A percentile compares a stretch with the other conserved stretches of the same genome.
phyloP scores from a whole-genome alignment of 2,329 filamentous ascomycete species.

The Fusarium concolor region DNA sequence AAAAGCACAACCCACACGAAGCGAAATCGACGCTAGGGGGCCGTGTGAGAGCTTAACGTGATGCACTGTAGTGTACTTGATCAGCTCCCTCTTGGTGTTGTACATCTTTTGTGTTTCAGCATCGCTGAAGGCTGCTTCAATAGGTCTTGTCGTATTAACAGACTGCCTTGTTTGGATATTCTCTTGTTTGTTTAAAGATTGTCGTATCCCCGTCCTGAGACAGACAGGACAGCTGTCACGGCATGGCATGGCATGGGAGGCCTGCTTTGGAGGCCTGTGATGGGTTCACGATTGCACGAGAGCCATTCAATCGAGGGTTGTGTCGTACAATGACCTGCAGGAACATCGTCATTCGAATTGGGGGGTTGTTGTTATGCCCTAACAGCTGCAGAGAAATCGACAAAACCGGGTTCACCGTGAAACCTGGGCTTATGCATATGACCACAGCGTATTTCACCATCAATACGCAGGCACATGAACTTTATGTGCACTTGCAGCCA shows the following conservation, averaged over 20 bases:
- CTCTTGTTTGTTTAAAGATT: slow-evolving; percentile 5
- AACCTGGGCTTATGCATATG: slow-evolving; percentile 3
- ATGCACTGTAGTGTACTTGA: slow-evolving; percentile 33
- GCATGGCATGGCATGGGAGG: neutral
- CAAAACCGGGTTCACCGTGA: slow-evolving; percentile 8
- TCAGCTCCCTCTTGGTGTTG: neutral
- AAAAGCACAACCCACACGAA: slow-evolving; percentile 20
- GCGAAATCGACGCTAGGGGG: slow-evolving; percentile 38
- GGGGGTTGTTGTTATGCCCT: neutral
- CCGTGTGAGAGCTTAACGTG: slow-evolving; percentile 25
- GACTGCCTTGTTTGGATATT: slow-evolving; percentile 21
- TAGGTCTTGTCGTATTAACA: slow-evolving; percentile 17
- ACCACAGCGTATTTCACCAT: slow-evolving; percentile 5
- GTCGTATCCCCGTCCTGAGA: slow-evolving; percentile 23
- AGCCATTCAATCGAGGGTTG: slow-evolving; percentile 11
- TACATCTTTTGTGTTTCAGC: slow-evolving; percentile 30
- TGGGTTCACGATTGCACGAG: slow-evolving; percentile 3
- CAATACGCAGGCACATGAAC: slow-evolving; percentile 11
- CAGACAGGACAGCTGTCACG: slow-evolving; percentile 5
- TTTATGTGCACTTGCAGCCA: slow-evolving; percentile 23
- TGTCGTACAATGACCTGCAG: slow-evolving; percentile 27
- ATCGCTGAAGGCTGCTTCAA: slow-evolving; percentile 25
- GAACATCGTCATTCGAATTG: slow-evolving; percentile 12
- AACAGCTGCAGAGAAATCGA: neutral
- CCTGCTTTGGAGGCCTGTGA: slow-evolving; percentile 25